These are phyloP conservation scores for Jatropha multifida DNA, from an alignment of 441 rosid genomes.

Conservation along the genomic window DNA sequence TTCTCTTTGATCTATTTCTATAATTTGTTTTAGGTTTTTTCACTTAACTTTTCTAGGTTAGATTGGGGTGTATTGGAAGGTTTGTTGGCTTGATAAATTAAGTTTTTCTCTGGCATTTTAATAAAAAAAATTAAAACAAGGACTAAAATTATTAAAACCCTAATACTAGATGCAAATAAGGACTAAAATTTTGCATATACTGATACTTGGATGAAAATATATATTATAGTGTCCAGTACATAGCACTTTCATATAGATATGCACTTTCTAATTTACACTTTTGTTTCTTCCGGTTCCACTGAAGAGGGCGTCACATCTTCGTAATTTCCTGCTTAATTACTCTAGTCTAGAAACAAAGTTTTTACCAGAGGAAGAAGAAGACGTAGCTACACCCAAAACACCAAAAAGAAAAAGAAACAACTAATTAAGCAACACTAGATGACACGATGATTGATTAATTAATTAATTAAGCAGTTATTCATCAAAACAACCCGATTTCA, in stretches of 20 bases:
- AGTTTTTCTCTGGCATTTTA: too few relatives aligned
- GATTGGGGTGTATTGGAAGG: too few relatives aligned
- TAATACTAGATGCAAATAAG: not conserved
- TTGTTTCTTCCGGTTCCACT: conserved; percentile 20
- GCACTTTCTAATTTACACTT: conserved; percentile 42
- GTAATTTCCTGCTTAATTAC: conserved; percentile 29
- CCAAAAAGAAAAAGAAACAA: not conserved
- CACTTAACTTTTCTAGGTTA: too few relatives aligned
- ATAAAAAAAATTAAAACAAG: too few relatives aligned
- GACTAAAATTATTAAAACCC: not conserved
- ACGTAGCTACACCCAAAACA: conserved; percentile 12
- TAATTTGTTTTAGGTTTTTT: too few relatives aligned
- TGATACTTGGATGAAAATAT: too few relatives aligned
- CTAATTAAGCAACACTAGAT: not conserved
- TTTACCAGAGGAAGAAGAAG: conserved; percentile 13
- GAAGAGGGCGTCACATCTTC: conserved; percentile 33
- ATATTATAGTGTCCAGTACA: conserved; percentile 14
- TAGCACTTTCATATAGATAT: conserved; percentile 17
- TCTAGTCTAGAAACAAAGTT: conserved; percentile 10
- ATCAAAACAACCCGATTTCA: conserved; percentile 35
- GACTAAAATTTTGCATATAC: not conserved
- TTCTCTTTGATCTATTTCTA: too few relatives aligned
- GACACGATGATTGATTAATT: not conserved
- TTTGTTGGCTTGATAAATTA: too few relatives aligned
- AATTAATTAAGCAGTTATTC: not conserved